Evolutionary conservation across 129 eudicot genomes (phyloP).

Genomic region (Glebionis coronaria): DNA sequence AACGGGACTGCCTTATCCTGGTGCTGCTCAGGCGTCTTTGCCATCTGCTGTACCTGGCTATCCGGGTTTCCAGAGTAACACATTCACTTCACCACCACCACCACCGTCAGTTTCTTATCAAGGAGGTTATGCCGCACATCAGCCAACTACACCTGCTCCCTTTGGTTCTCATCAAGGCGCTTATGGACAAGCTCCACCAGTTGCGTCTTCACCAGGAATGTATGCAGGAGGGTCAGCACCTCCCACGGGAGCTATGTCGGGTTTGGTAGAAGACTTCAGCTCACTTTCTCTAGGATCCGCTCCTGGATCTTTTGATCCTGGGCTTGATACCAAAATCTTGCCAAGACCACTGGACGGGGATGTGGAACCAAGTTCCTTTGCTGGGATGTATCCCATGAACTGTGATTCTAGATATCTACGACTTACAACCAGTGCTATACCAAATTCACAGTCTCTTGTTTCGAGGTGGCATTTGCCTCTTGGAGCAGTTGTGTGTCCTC

Average conservation of each 20-base stretch:
- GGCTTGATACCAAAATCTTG: conserved; percentile 68
- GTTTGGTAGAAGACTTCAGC: conserved; percentile 81
- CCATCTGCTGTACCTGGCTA: conserved; percentile 59
- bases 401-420: conserved; percentile 73
- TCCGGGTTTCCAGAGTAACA: conserved; percentile 44
- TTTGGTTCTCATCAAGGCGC: conserved; percentile 55
- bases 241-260: conserved; percentile 51
- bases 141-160: conserved; percentile 45
- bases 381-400: conserved; percentile 79
- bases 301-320: conserved; percentile 89
- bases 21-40: conserved; percentile 36
- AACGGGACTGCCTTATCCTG: conserved; percentile 42
- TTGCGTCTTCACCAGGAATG: conserved; percentile 46
- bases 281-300: conserved; percentile 71
- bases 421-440: conserved; percentile 82
- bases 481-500: conserved; percentile 99
- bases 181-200: conserved; percentile 53
- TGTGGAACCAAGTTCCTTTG: conserved; percentile 63
- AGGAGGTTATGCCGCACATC: conserved; percentile 55
- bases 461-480: conserved; percentile 98
- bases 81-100: conserved; percentile 35
- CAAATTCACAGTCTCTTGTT: conserved; percentile 88
- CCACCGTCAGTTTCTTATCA: conserved; percentile 42
- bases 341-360: conserved; percentile 96
- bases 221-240: conserved; percentile 64